Evolutionary conservation across 352 stramenopile genomes (phyloP), one percentile per base, ranked within the genome.

Genomic region (Phytopythium ostracodes): DNA sequence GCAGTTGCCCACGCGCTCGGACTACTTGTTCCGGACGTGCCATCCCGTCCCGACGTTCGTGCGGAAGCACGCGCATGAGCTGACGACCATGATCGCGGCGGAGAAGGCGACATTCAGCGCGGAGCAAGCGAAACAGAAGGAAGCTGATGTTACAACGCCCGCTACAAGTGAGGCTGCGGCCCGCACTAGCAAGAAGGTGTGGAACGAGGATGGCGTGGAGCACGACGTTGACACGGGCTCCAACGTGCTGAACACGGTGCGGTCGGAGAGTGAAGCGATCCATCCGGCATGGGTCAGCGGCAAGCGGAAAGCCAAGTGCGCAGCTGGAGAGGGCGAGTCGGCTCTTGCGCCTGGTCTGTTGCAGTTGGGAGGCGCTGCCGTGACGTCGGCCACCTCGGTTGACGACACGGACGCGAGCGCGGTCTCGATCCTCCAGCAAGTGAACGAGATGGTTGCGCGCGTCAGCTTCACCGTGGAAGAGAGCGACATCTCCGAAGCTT

Each of bases 11-110:
- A 68, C 79, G 17, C 84, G 77, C 33, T 86, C 84, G 12, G 85
- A 91, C 25, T 71, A 88, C 43, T 73, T 96, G 31, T 91, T 92
- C 67, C 85, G 84, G 11, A 69, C 73, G 1, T 93, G 84, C 38
- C 72, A 96, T 62, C 84, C 85, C 31, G 83, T 96, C 38, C 87
- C 87, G 0, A 56, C 81, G 59, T 79, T 93, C 29, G 73, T 96
- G 11, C 81, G 85, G 42, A 92, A 93, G 62, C 77, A 92, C 46
- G 81, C 80, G 2, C 78, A 86, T 38, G 73, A 92, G 40, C 69
- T 96, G 52, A 89, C 80, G 29, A 78, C 68, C 20, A 73, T 94
- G 62, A 87, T 96, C 42, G 60, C 68, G 18, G 43, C 70, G 10
- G 83, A 86, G 55, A 88, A 88, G 65, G 31, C 64, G 4, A 79